Percentiles rank a stretch among this genome's conserved stretches.
Evolutionary conservation across 768 basidiomycete genomes (phyloP).

Genomic region (Amyloporia xantha): DNA sequence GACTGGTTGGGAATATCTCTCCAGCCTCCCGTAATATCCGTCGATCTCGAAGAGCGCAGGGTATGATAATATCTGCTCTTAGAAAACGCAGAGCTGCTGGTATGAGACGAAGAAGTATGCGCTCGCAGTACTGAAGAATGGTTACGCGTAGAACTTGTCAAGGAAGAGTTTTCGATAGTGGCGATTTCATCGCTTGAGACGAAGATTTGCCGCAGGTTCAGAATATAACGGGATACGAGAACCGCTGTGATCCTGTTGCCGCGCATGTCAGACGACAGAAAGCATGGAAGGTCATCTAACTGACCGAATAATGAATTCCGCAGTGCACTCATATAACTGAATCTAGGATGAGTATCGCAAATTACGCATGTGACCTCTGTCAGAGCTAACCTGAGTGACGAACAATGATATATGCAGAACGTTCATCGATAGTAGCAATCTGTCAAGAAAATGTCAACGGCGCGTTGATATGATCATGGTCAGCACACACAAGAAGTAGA

Average conservation of each 20-base stretch:
- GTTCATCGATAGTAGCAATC: background rate
- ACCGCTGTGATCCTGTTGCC: constrained; percentile 8
- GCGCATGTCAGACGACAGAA: background rate
- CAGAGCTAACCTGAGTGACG: background rate
- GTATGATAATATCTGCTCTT: too few relatives aligned
- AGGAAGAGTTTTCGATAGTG: background rate
- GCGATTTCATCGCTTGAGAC: background rate
- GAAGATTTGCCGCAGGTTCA: constrained; percentile 7
- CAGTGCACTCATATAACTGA: background rate
- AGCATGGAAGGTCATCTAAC: background rate
- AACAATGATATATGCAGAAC: constrained; percentile 1
- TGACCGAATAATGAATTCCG: background rate
- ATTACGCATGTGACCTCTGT: background rate
- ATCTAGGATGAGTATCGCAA: background rate
- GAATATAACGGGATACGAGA: constrained; percentile 8
- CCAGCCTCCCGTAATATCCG: too few relatives aligned
- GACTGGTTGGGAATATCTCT: too few relatives aligned
- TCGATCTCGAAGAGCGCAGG: too few relatives aligned
- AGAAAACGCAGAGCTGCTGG: background rate
- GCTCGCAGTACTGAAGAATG: background rate
- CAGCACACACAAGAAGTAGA: constrained; percentile 9
- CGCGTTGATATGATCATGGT: background rate
- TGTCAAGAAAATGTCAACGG: background rate
- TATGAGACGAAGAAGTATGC: background rate
- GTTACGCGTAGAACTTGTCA: background rate